phyloP scores from a whole-genome alignment of 2,329 filamentous ascomycete genomes.

The Podosphaera xanthii region DNA sequence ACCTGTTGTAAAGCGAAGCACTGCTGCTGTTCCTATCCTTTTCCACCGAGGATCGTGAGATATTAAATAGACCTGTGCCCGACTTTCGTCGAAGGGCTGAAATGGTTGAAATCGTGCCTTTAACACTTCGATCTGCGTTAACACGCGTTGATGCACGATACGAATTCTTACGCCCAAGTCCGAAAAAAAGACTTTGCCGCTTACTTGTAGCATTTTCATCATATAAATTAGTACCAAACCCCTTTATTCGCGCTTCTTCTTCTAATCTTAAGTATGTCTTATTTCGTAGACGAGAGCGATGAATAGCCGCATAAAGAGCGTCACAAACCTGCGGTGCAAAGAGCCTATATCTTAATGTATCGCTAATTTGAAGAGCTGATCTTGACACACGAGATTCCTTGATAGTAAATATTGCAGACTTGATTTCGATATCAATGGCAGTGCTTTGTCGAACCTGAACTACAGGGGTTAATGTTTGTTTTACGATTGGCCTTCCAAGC shows the following conservation, averaged over 20 bases:
- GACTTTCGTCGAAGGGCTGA: conserved; percentile 51
- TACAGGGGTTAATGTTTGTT: conserved; percentile 71
- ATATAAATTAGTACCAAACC: conserved; percentile 31
- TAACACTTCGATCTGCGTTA: conserved; percentile 30
- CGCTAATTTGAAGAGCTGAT: not conserved
- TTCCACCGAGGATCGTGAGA: conserved; percentile 54
- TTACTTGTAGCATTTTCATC: conserved; percentile 21
- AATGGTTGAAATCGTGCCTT: conserved; percentile 44
- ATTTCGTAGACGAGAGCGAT: conserved; percentile 76
- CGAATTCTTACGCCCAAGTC: conserved; percentile 35
- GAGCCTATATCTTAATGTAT: conserved; percentile 1
- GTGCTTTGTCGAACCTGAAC: conserved; percentile 81
- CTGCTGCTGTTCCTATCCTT: conserved; percentile 20
- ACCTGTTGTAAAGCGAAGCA: conserved; percentile 13
- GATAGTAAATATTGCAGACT: conserved; percentile 37
- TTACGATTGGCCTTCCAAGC: conserved; percentile 18
- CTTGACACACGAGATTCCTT: not conserved
- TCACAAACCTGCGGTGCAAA: conserved; percentile 41
- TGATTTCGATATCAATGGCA: conserved; percentile 79
- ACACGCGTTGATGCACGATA: conserved; percentile 39
- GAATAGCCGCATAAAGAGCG: conserved; percentile 64
- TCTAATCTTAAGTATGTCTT: conserved; percentile 45
- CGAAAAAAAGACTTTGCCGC: conserved; percentile 29
- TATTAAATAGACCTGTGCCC: conserved; percentile 52
- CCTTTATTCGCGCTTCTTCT: conserved; percentile 37